These are phyloP conservation scores for Fusarium devonianum DNA, from an alignment of 2,329 filamentous ascomycete species.

Conservation along the genomic window DNA sequence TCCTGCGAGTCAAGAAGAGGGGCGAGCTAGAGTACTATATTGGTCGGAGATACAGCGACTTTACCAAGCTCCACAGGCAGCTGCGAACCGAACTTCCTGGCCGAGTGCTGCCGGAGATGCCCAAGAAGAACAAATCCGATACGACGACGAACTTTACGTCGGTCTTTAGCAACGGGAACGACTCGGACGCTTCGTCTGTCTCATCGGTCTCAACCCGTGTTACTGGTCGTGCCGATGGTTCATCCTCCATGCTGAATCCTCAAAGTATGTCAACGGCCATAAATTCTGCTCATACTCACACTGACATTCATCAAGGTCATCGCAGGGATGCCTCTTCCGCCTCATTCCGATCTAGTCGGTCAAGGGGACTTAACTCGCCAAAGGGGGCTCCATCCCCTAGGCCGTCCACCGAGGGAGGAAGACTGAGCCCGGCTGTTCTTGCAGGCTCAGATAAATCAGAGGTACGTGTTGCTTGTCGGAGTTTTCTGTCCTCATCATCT, in stretches of 20 bases:
- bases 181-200: slow-evolving; percentile 80
- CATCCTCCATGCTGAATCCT: slow-evolving; percentile 43
- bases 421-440: slow-evolving; percentile 37
- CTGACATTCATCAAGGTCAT: slow-evolving; percentile 34
- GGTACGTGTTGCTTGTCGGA: slow-evolving; percentile 28
- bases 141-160: slow-evolving; percentile 66
- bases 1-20: slow-evolving; percentile 83
- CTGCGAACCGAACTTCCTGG: slow-evolving; percentile 87
- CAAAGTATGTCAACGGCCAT: slow-evolving; percentile 14
- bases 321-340: slow-evolving; percentile 39
- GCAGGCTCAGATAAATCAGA: slow-evolving; percentile 37
- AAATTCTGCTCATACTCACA: background rate
- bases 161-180: slow-evolving; percentile 63
- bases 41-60: slow-evolving; percentile 87
- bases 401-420: slow-evolving; percentile 44
- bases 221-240: slow-evolving; percentile 47
- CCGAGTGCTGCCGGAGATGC: slow-evolving; percentile 84
- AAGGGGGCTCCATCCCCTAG: slow-evolving; percentile 42
- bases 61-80: slow-evolving; percentile 78
- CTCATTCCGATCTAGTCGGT: slow-evolving; percentile 43
- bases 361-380: slow-evolving; percentile 43
- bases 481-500: slow-evolving; percentile 22
- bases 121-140: slow-evolving; percentile 88
- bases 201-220: slow-evolving; percentile 80
- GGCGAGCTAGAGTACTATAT: slow-evolving; percentile 80